phyloP scores from a whole-genome alignment of 257 asterid genomes.

The Scutellaria galericulata region DNA sequence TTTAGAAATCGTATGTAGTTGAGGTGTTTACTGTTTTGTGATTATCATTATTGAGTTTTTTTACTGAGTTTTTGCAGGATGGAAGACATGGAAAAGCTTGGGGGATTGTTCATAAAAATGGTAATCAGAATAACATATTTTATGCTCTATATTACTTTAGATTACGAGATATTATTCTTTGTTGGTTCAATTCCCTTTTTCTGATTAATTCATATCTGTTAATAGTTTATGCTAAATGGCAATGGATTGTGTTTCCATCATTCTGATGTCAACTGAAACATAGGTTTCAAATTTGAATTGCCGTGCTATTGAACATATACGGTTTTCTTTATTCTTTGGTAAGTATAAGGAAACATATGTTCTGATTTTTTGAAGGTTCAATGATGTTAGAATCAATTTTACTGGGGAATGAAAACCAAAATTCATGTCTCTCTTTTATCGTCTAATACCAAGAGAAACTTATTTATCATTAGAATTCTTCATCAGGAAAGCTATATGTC shows the following conservation, averaged over 20 bases:
- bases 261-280: background rate
- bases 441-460: background rate
- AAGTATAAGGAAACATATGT: background rate
- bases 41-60: constrained; percentile 9
- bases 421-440: background rate
- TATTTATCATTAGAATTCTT: background rate
- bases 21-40: constrained; percentile 9
- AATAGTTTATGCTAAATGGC: background rate
- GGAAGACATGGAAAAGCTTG: constrained; percentile 98
- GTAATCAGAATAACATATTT: constrained; percentile 36
- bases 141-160: constrained; percentile 1
- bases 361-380: background rate
- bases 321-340: background rate
- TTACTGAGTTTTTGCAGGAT: constrained; percentile 57
- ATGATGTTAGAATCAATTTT: background rate
- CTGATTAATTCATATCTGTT: background rate
- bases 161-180: background rate
- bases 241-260: background rate
- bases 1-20: background rate
- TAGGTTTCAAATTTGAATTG: background rate
- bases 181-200: background rate
- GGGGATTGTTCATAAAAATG: constrained; percentile 87
- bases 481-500: background rate
- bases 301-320: background rate
- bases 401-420: background rate